Percentiles rank a stretch among this genome's conserved stretches.
Conservation (phyloP, 1,284 basidiomycete genomes). For the Marasmius fiardii region DNA sequence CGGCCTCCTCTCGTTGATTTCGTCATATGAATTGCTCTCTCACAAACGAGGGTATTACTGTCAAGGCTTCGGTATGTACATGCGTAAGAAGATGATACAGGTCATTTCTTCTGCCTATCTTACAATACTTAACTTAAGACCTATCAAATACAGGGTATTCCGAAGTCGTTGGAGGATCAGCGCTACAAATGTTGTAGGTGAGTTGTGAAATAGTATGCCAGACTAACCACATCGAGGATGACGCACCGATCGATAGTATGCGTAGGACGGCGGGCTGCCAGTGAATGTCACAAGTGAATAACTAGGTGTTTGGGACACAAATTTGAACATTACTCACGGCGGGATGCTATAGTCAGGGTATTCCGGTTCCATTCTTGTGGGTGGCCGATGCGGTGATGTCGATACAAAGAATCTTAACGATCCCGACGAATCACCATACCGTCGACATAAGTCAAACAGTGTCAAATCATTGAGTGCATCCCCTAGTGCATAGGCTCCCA, state of each 20-base stretch:
- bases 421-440: constrained; percentile 61
- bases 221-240: not conserved
- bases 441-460: constrained; percentile 59
- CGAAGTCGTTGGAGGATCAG: not conserved
- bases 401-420: constrained; percentile 71
- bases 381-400: constrained; percentile 37
- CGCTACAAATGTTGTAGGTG: not conserved
- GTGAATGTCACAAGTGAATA: not conserved
- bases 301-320: not conserved
- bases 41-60: too few relatives aligned
- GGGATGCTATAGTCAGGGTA: constrained; percentile 11
- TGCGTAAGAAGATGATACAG: not conserved
- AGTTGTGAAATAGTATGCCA: not conserved
- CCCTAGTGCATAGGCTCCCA: constrained; percentile 63
- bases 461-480: constrained; percentile 55
- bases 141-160: not conserved
- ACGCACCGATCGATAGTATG: constrained; percentile 2
- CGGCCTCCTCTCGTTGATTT: too few relatives aligned
- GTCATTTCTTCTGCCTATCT: not conserved
- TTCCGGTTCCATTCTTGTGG: constrained; percentile 15
- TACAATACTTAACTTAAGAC: not conserved
- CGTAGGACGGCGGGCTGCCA: not conserved
- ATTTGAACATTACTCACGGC: not conserved
- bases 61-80: constrained; percentile 4
- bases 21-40: too few relatives aligned